Evolutionary conservation across 148 eudicot species (phyloP), one percentile per base, ranked within the genome.

Genomic region (Chenopodium suecicum): DNA sequence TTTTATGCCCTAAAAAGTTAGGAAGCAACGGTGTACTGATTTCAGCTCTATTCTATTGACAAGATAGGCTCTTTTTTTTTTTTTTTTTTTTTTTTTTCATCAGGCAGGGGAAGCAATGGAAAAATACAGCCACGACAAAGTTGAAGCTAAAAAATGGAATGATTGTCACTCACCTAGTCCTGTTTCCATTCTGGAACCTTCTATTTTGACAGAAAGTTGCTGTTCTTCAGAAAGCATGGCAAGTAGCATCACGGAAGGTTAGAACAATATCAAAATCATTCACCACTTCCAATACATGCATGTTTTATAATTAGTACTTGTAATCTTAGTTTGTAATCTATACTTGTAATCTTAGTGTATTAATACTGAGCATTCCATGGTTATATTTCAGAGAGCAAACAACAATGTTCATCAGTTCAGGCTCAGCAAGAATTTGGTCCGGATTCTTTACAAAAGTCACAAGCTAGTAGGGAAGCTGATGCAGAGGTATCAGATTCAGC

Each of bases 401-500:
- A 88, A 78, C 94, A 74, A 47, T 84, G 87, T 73, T 91, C 92
- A 82, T 92, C 97, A 6, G 85, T 87, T 77, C 87, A 87, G 77
- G 93, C 90, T 29, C 89, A 69, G 58, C 90, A 89, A 85, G 83
- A 84, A n/a, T 32, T 73, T 68, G 85, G 83, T 73, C 75, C 73
- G 34, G 78, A 76, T 70, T 83, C 88, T 80, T 83, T 73, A 22
- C 86, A 80, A 75, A 91, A 76, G 77, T 70, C 70, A 70, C 79
- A 78, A 74, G 29, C 78, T 14, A 63, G 79, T 14, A 63, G 79
- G 84, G 93, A 89, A 71, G 76, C 78, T 14, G 95, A 96, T 67
- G 74, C 90, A 71, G 99, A 97, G 62, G 84, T 88, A 73, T 88
- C 90, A 83, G 99, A 97, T 84, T 94, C 99, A 22, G 97, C 98